These are phyloP conservation scores for Neltuma alba DNA, from an alignment of 306 rosid genomes.

Conservation along the genomic window DNA sequence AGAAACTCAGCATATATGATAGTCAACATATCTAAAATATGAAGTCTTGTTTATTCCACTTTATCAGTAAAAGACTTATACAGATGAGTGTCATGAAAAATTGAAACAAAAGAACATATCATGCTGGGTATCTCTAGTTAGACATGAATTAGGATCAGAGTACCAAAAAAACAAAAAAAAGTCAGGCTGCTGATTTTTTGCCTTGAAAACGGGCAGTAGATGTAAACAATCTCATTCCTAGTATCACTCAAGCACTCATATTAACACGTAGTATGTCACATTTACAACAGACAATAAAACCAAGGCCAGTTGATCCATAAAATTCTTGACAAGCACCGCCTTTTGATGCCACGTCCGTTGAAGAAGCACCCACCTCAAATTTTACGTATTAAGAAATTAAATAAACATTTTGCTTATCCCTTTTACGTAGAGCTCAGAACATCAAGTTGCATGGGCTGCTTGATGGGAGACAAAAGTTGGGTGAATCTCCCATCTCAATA, in stretches of 20 bases:
- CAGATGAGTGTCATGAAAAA: slow-evolving; percentile 4
- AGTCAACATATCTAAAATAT: slow-evolving; percentile 7
- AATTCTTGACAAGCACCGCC: slow-evolving; percentile 24
- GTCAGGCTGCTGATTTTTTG: neutral
- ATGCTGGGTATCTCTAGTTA: slow-evolving; percentile 2
- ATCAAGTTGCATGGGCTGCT: neutral
- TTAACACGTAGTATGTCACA: slow-evolving; percentile 17
- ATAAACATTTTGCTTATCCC: neutral
- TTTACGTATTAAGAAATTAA: slow-evolving; percentile 17
- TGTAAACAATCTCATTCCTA: neutral
- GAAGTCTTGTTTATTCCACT: slow-evolving; percentile 1
- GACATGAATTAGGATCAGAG: slow-evolving; percentile 5
- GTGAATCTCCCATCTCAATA: too few relatives aligned
- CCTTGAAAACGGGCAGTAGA: slow-evolving; percentile 5
- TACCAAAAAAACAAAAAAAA: neutral
- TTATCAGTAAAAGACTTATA: slow-evolving; percentile 26
- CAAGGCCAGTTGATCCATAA: slow-evolving; percentile 9
- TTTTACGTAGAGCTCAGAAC: neutral
- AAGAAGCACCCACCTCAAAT: slow-evolving; percentile 24
- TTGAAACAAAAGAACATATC: slow-evolving; percentile 21
- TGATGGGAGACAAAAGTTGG: neutral
- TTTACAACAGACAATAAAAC: neutral
- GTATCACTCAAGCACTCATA: slow-evolving; percentile 9
- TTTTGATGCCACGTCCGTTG: neutral
- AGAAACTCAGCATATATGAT: slow-evolving; percentile 13